Evolutionary conservation across 2,329 filamentous ascomycete species (phyloP).

Genomic region (Thermoascus crustaceus): DNA sequence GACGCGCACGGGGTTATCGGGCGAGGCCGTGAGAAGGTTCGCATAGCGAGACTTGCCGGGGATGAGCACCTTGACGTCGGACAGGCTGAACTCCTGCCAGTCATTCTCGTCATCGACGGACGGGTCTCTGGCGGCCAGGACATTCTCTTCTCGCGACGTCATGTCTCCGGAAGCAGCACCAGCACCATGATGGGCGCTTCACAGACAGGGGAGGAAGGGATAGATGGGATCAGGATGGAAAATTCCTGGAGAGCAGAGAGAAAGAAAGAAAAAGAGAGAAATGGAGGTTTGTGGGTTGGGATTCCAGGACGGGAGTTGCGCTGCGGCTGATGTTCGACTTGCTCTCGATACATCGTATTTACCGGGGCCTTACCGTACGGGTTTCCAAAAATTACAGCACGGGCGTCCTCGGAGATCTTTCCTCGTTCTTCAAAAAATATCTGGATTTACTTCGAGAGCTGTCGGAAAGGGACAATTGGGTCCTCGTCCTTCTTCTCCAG

Average conservation of each 20-base stretch:
- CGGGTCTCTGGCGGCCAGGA: constrained; percentile 37
- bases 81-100: constrained; percentile 53
- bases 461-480: no score
- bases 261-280: constrained; percentile 1
- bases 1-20: constrained; percentile 47
- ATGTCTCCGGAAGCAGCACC: constrained; percentile 32
- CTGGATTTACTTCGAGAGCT: no score
- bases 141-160: constrained; percentile 38
- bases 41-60: constrained; percentile 43
- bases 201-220: constrained; percentile 2
- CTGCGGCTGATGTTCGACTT: constrained; percentile 1
- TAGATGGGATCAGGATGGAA: no score
- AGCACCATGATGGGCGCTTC: constrained; percentile 23
- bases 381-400: background rate
- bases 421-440: no score
- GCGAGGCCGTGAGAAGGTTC: constrained; percentile 49
- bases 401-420: background rate
- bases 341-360: background rate
- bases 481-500: no score
- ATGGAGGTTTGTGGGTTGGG: background rate
- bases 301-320: constrained; percentile 1
- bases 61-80: constrained; percentile 44
- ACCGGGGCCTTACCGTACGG: background rate
- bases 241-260: constrained; percentile 5
- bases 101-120: constrained; percentile 44